A percentile compares a stretch with the other conserved stretches of the same genome.
Conservation (phyloP, 345 rosid genomes). For the Psidium guajava region DNA sequence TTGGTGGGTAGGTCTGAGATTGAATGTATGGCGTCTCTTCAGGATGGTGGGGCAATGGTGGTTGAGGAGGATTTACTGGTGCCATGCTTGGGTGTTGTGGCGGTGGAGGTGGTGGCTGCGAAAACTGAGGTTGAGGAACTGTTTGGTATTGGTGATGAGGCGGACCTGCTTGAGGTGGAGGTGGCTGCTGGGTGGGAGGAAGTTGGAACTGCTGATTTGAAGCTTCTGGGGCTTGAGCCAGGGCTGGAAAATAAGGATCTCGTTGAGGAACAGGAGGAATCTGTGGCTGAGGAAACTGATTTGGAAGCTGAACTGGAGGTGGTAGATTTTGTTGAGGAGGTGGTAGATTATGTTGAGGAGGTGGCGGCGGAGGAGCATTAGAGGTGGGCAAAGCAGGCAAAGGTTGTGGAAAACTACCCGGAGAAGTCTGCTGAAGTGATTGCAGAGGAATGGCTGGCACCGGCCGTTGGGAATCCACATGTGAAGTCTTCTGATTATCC, state of each 20-base stretch:
- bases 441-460: conserved; percentile 42
- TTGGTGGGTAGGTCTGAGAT: conserved; percentile 45
- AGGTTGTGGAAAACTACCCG: conserved; percentile 15
- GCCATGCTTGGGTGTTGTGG: conserved; percentile 2
- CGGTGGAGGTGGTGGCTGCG: conserved; percentile 38
- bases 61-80: conserved; percentile 17
- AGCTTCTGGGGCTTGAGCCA: conserved; percentile 49
- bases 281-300: conserved; percentile 45
- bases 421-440: conserved; percentile 30
- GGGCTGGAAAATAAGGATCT: conserved; percentile 54
- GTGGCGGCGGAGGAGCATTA: conserved; percentile 20
- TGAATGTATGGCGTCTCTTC: conserved; percentile 52
- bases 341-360: conserved; percentile 39
- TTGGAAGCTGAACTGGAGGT: conserved; percentile 42
- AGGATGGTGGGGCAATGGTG: conserved; percentile 46
- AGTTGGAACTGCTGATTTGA: conserved; percentile 54
- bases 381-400: conserved; percentile 24
- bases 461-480: conserved; percentile 29
- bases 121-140: conserved; percentile 33
- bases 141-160: conserved; percentile 56
- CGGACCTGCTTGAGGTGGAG: conserved; percentile 25
- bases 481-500: conserved; percentile 30
- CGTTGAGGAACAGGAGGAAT: conserved; percentile 44
- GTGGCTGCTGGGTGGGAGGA: conserved; percentile 37
- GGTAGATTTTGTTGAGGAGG: conserved; percentile 45